These are phyloP conservation scores for Globisporangium parvum DNA, from an alignment of 352 stramenopile genomes.

Conservation along the genomic window DNA sequence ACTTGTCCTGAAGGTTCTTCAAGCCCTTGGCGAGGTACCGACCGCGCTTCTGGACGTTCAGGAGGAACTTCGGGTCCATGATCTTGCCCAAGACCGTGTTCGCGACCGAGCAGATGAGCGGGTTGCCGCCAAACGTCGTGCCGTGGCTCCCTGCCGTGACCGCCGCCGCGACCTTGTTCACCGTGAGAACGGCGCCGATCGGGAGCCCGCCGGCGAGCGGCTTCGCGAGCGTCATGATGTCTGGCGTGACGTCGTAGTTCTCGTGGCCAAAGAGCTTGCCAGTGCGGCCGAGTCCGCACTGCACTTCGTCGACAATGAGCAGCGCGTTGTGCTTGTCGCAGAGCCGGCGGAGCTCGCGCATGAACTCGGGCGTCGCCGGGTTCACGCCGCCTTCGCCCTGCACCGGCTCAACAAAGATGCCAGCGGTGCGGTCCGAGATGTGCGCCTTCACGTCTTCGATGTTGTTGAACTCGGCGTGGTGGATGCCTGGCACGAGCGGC, in stretches of 20 bases:
- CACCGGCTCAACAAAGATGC: conserved; percentile 79
- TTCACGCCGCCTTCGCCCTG: conserved; percentile 94
- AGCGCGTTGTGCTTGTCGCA: conserved; percentile 94
- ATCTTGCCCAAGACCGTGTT: conserved; percentile 78
- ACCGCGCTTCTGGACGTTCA: conserved; percentile 65
- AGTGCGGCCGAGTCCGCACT: conserved; percentile 95
- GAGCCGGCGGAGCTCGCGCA: conserved; percentile 83
- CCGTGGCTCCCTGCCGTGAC: conserved; percentile 93
- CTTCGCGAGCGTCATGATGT: conserved; percentile 98
- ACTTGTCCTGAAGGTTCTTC: conserved; percentile 62
- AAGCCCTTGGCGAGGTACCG: conserved; percentile 51
- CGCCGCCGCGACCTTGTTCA: conserved; percentile 84
- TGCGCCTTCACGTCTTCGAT: conserved; percentile 70
- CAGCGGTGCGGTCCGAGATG: conserved; percentile 70
- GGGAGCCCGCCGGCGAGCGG: conserved; percentile 94
- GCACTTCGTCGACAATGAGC: conserved; percentile 98
- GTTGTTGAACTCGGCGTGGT: conserved; percentile 78
- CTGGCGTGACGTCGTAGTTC: conserved; percentile 89
- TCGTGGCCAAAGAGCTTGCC: conserved; percentile 94
- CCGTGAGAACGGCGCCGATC: conserved; percentile 94
- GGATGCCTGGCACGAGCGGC: conserved; percentile 68
- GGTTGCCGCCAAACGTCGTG: conserved; percentile 96
- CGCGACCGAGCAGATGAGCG: conserved; percentile 91
- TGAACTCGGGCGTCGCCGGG: conserved; percentile 89
- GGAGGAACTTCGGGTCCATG: conserved; percentile 55